Conservation (phyloP, 495 filamentous ascomycete genomes). For the Filosporella fistucella region DNA sequence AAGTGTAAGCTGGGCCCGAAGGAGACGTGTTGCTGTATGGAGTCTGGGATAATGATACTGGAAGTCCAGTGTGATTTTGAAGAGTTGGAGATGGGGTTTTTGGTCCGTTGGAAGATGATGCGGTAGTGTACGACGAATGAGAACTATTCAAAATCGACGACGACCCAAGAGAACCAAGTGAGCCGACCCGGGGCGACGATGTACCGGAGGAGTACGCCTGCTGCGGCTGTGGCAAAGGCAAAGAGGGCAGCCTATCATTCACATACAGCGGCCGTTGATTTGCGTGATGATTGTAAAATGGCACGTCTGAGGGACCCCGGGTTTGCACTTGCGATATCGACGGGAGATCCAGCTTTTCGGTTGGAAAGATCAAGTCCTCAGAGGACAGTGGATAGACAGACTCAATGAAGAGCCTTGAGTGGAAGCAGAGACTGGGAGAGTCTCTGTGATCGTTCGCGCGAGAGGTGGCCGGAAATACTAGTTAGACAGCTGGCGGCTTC, state of each 20-base stretch:
- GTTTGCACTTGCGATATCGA: constrained; percentile 86
- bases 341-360: constrained; percentile 98
- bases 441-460: neutral
- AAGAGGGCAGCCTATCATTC: constrained; percentile 73
- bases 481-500: no score
- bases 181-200: constrained; percentile 65
- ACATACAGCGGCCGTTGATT: constrained; percentile 59
- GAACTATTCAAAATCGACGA: constrained; percentile 42
- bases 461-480: neutral
- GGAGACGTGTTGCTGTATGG: constrained; percentile 44
- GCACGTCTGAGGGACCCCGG: constrained; percentile 77
- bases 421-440: neutral
- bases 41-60: constrained; percentile 40
- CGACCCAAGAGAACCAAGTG: constrained; percentile 50
- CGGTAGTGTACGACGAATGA: constrained; percentile 49
- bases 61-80: constrained; percentile 32
- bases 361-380: constrained; percentile 39
- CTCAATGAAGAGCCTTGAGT: constrained; percentile 18
- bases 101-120: constrained; percentile 49
- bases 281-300: constrained; percentile 72
- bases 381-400: constrained; percentile 15
- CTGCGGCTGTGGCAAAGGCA: constrained; percentile 64
- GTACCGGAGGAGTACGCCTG: constrained; percentile 59
- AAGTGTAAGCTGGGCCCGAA: constrained; percentile 43
- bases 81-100: constrained; percentile 53